Evolutionary conservation across 2,329 filamentous ascomycete genomes (phyloP), one percentile per base, ranked within the genome.

Genomic region (Cladosporium sp.): DNA sequence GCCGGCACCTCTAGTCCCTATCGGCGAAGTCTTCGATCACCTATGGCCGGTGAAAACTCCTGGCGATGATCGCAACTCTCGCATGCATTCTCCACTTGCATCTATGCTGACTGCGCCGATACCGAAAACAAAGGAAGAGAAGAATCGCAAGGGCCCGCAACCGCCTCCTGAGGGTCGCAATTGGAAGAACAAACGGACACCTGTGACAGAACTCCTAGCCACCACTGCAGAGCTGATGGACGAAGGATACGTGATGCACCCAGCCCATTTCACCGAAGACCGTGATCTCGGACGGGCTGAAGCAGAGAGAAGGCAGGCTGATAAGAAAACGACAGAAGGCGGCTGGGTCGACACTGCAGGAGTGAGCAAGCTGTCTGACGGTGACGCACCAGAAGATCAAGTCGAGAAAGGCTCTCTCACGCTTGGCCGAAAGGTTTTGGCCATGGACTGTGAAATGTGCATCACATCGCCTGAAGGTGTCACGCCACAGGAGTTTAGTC

Each of bases 401-500:
- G 83, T 95, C 54, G 78, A 95, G 68, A 74, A 84, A 60, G 92
- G 90, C 52, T 92, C 89, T 68, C 74, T 95, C 54, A 95, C 89
- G 0, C 88, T 83, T 31, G 93, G 91, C 34, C 82, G 89, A 57
- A 80, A 85, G 35, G 74, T 96, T 9, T 74, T 95, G 45, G 86
- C 89, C 1, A 76, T 98, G 51, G 93, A 98, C 68, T 98, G 93
- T 71, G 93, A 98, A 71, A 98, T 98, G 93, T 95, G 91, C 68
- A 84, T 89, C 72, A 95, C 90, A 2, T 87, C 85, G 55, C 65
- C 65, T 13, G 46, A 53, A 35, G 63, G 63, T 14, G 54, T 59
- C 13, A 57, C 60, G 16, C 83, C 86, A 56, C 83, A 83, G 44
- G 81, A 88, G 59, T 89, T 86, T 58, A 89, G 91, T 34, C 82